phyloP scores from a whole-genome alignment of 257 asterid species.

The Solanum bulbocastanum region DNA sequence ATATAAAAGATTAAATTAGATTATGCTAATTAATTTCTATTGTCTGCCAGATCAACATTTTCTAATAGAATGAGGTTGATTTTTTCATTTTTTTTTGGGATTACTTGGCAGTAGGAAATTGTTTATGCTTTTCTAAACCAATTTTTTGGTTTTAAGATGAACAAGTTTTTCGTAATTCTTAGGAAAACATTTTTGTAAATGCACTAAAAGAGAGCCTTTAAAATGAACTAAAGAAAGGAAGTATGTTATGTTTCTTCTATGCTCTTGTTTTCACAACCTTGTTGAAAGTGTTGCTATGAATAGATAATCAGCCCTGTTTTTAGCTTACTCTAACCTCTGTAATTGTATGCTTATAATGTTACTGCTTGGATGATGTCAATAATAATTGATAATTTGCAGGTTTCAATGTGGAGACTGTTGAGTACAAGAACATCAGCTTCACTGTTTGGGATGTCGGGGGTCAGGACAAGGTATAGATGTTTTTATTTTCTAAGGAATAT shows the following conservation, averaged over 20 bases:
- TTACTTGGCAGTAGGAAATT: background rate
- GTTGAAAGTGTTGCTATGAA: background rate
- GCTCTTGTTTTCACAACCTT: background rate
- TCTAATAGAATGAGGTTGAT: background rate
- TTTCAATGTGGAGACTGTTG: conserved; percentile 86
- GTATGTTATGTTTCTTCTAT: background rate
- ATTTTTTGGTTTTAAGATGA: background rate
- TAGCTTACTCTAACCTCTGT: background rate
- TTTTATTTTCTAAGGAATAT: background rate
- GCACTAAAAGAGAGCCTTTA: background rate
- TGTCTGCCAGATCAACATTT: background rate
- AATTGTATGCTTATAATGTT: background rate
- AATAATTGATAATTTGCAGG: conserved; percentile 29
- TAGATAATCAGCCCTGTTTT: background rate
- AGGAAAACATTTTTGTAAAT: background rate
- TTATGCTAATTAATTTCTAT: background rate
- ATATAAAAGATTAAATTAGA: background rate
- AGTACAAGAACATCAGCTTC: conserved; percentile 87
- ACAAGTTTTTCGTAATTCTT: background rate
- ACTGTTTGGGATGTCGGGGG: conserved; percentile 96
- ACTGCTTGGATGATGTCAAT: background rate
- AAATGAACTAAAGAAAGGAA: background rate
- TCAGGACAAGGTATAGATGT: conserved; percentile 61
- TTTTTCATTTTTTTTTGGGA: background rate
- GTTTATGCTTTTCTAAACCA: background rate